These are phyloP conservation scores for Ogataea salicorniae DNA, from an alignment of 805 yeast genomes.

Conservation along the genomic window DNA sequence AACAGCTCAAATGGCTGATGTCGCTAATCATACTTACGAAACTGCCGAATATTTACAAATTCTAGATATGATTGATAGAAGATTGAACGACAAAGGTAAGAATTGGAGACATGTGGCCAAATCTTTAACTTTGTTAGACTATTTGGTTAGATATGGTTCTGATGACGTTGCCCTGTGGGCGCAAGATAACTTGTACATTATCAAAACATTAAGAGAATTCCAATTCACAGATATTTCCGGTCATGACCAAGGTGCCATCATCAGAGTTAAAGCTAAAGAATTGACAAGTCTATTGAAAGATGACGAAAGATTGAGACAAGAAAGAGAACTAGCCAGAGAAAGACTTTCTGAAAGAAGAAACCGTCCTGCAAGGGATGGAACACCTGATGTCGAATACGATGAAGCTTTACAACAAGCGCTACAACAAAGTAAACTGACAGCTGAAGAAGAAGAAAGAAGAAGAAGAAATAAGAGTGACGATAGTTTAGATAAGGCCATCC, in stretches of 20 bases:
- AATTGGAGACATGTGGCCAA: slow-evolving; percentile 97
- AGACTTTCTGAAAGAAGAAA: slow-evolving; percentile 28
- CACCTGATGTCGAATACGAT: slow-evolving; percentile 47
- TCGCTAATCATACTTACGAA: slow-evolving; percentile 69
- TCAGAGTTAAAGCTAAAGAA: slow-evolving; percentile 86
- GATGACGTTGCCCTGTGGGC: slow-evolving; percentile 91
- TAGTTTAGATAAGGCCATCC: slow-evolving; percentile 63
- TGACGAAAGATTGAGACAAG: slow-evolving; percentile 72
- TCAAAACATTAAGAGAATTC: slow-evolving; percentile 88
- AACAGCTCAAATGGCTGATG: slow-evolving; percentile 74
- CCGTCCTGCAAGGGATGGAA: slow-evolving; percentile 27
- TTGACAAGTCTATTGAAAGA: slow-evolving; percentile 74
- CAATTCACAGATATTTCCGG: slow-evolving; percentile 74
- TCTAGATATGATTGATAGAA: slow-evolving; percentile 89
- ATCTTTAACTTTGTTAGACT: slow-evolving; percentile 83
- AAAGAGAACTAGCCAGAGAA: slow-evolving; percentile 43
- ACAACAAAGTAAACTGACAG: slow-evolving; percentile 74
- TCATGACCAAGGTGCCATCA: slow-evolving; percentile 81
- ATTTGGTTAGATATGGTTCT: slow-evolving; percentile 76
- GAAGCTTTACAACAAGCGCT: slow-evolving; percentile 76
- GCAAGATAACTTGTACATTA: slow-evolving; percentile 77
- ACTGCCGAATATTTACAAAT: slow-evolving; percentile 74
- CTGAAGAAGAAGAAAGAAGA: slow-evolving; percentile 72
- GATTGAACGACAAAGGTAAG: slow-evolving; percentile 93
- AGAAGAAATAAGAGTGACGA: slow-evolving; percentile 50